A percentile compares a stretch with the other conserved stretches of the same genome.
Conservation (phyloP, 2,329 filamentous ascomycete species). For the Elsinoe ampelina region DNA sequence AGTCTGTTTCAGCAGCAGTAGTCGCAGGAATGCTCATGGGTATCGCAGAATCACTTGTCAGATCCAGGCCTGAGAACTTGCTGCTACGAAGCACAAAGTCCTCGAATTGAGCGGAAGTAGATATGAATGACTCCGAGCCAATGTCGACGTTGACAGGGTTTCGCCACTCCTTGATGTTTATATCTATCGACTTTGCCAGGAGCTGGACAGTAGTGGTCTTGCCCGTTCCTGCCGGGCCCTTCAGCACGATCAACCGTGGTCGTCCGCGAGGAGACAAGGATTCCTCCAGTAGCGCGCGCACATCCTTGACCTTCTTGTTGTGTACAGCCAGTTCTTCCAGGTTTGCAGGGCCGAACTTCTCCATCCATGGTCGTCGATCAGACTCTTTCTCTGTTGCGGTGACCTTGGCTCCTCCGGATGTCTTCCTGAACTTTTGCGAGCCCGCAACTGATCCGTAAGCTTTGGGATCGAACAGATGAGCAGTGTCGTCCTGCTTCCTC, state of each 20-base stretch:
- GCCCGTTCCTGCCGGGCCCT: slow-evolving; percentile 81
- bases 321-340: slow-evolving; percentile 85
- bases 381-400: slow-evolving; percentile 21
- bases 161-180: slow-evolving; percentile 79
- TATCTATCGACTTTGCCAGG: slow-evolving; percentile 66
- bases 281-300: slow-evolving; percentile 70
- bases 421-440: slow-evolving; percentile 37
- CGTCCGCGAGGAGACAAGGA: slow-evolving; percentile 39
- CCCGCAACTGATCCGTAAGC: neutral
- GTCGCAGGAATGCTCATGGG: slow-evolving; percentile 13
- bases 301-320: slow-evolving; percentile 85
- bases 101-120: slow-evolving; percentile 73
- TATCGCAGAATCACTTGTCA: slow-evolving; percentile 20
- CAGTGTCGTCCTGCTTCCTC: slow-evolving; percentile 22
- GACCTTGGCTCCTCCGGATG: slow-evolving; percentile 27
- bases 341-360: slow-evolving; percentile 65
- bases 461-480: neutral
- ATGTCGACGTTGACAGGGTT: slow-evolving; percentile 62
- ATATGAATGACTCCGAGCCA: slow-evolving; percentile 54
- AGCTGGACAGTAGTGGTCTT: slow-evolving; percentile 83
- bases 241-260: slow-evolving; percentile 72
- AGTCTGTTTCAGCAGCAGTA: neutral
- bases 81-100: slow-evolving; percentile 80
- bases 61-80: slow-evolving; percentile 64
- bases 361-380: slow-evolving; percentile 73